Evolutionary conservation across 441 rosid genomes (phyloP).

Genomic region (Gossypium gossypioides): DNA sequence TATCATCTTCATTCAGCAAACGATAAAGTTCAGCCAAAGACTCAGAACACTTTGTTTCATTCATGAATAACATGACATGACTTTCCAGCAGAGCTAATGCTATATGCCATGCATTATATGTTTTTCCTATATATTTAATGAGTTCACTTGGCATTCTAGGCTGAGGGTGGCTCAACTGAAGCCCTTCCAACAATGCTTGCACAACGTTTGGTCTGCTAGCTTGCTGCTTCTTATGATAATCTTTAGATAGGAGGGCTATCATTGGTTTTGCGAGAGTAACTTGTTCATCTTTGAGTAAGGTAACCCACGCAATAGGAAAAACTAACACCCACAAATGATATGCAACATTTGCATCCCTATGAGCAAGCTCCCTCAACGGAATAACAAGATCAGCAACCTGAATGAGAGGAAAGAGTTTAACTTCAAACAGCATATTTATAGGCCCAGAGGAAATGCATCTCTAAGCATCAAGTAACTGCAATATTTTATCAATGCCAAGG

Average conservation of each 20-base stretch:
- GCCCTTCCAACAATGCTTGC: conserved; percentile 98
- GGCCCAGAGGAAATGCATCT: background rate
- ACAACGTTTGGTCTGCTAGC: conserved; percentile 88
- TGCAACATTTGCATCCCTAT: conserved; percentile 88
- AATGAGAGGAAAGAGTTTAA: conserved; percentile 14
- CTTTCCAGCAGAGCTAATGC: conserved; percentile 85
- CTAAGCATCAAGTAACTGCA: background rate
- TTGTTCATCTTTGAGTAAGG: conserved; percentile 81
- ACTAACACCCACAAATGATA: conserved; percentile 95
- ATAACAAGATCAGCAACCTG: conserved; percentile 88
- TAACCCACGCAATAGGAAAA: conserved; percentile 94
- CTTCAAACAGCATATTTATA: conserved; percentile 4
- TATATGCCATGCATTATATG: conserved; percentile 96
- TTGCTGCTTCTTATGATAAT: conserved; percentile 94
- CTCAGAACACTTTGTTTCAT: conserved; percentile 84
- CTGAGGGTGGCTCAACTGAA: conserved; percentile 97
- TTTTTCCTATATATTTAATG: conserved; percentile 89
- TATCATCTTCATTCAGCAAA: conserved; percentile 90
- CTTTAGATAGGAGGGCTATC: conserved; percentile 73
- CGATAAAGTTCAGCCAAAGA: conserved; percentile 92
- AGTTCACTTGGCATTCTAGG: conserved; percentile 98
- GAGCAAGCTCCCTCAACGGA: conserved; percentile 90
- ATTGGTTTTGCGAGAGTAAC: conserved; percentile 78
- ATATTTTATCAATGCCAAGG: conserved; percentile 6
- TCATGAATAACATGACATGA: conserved; percentile 77